Conservation (phyloP, 257 asterid genomes). For the Petunia axillaris region DNA sequence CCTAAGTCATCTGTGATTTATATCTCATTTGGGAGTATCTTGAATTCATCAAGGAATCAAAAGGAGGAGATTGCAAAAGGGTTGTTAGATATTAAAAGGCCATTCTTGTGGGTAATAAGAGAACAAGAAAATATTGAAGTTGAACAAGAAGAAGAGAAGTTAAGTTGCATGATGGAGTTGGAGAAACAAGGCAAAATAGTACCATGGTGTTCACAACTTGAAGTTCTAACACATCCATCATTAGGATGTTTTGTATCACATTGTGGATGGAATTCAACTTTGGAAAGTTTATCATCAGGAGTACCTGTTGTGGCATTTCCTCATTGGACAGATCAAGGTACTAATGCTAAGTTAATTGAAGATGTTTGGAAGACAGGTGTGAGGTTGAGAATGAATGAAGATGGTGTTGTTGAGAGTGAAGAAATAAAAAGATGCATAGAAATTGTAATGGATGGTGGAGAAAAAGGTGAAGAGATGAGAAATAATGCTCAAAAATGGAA, state of each 20-base stretch:
- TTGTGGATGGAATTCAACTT: slow-evolving; percentile 47
- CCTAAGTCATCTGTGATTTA: slow-evolving; percentile 33
- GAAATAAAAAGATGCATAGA: slow-evolving; percentile 38
- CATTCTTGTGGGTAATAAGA: slow-evolving; percentile 47
- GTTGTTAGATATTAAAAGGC: slow-evolving; percentile 24
- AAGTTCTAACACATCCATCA: slow-evolving; percentile 38
- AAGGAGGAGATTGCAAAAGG: slow-evolving; percentile 38
- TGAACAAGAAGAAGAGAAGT: slow-evolving; percentile 18
- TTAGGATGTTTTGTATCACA: slow-evolving; percentile 44
- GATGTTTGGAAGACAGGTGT: slow-evolving; percentile 40
- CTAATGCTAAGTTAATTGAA: slow-evolving; percentile 37
- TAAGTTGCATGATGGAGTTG: slow-evolving; percentile 33
- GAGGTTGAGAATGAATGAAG: slow-evolving; percentile 26
- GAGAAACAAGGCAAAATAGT: slow-evolving; percentile 39
- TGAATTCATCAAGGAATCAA: slow-evolving; percentile 30
- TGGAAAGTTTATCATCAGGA: slow-evolving; percentile 33
- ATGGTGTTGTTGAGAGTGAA: slow-evolving; percentile 30
- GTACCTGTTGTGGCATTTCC: slow-evolving; percentile 41
- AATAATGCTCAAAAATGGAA: slow-evolving; percentile 37
- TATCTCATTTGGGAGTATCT: slow-evolving; percentile 41
- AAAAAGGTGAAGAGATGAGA: slow-evolving; percentile 24
- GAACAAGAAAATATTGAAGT: slow-evolving; percentile 2
- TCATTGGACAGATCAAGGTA: slow-evolving; percentile 41
- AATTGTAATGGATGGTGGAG: slow-evolving; percentile 30
- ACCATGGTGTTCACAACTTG: slow-evolving; percentile 48